Base-by-base conservation (phyloP, 2,329 filamentous ascomycete species). In the Paecilomyces dactylethromorphus region DNA sequence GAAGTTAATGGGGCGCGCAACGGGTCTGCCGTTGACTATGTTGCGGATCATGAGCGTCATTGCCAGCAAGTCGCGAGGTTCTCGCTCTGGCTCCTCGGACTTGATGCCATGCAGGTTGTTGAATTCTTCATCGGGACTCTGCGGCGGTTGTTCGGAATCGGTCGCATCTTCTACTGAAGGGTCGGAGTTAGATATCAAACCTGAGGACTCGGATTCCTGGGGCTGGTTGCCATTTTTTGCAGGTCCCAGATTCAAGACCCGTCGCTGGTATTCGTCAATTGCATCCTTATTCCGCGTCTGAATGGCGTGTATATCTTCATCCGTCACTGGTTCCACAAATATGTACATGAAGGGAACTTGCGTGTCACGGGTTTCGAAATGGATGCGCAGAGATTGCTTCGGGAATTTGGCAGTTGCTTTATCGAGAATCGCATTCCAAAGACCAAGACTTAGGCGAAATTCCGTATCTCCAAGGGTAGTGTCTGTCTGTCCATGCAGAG, bases 321-420 rank as follows among this genome's bases (percentile, higher is more conserved):
- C 83, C 0, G 83, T 84, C 56, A 97, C 87, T 3, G 94, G 92
- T 72, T 96, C 89, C 13, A 88, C 92, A 69, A 96, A 96, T 56
- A 97, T 85, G 69, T 96, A 93, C 84, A 96, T 92, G 66, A 88
- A 86, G 0, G 88, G 83, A 7, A 79, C 80, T 45, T 65, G 51
- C 1, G 78, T 77, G 11, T 82, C 78, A 60, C 90, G 83, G 1
- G 92, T 90, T 71, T 97, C 92, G 59, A 96, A 88, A 71, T 92
- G 87, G 39, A 97, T 71, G 11, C 92, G 88, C 4, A 97, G 77
- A 1, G 91, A 91, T 72, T 82, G 65, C 51, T 88, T 80, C 0
- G 94, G 94, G 68, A 88, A 97, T 63, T 83, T 86, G 50, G 82
- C 76, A 0, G 89, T 91, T 3, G 90, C 92, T 62, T 83, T 85